Evolutionary conservation across 2,329 filamentous ascomycete species (phyloP).

Genomic region (Tolypocladium tropicale): DNA sequence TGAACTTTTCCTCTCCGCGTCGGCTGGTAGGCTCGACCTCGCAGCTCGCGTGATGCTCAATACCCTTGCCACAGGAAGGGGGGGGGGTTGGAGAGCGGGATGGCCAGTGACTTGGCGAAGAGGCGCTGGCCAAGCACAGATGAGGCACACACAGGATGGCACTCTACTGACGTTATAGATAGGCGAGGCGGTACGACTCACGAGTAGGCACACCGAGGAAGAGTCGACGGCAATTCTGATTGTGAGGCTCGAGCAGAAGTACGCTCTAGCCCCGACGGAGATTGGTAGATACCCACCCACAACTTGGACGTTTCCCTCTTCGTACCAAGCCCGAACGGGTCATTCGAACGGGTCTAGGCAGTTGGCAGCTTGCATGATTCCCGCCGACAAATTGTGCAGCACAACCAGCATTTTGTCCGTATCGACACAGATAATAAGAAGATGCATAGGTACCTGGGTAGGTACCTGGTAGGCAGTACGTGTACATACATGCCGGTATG

Average conservation of each 20-base stretch:
- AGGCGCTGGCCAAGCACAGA: background rate
- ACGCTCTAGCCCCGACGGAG: background rate
- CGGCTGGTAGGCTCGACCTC: background rate
- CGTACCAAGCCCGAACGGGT: background rate
- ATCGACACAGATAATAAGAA: too few species aligned
- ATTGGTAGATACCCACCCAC: background rate
- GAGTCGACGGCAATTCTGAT: background rate
- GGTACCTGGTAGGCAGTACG: too few species aligned
- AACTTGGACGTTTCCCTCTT: too few species aligned
- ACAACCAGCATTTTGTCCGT: too few species aligned
- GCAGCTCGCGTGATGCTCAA: background rate
- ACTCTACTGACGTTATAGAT: background rate
- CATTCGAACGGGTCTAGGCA: background rate
- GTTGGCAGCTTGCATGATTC: too few species aligned
- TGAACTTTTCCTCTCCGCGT: background rate
- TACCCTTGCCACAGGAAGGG: background rate
- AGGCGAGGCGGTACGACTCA: background rate
- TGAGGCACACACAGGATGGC: background rate
- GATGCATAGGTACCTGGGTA: too few species aligned
- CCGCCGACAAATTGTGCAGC: too few species aligned
- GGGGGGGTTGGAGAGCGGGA: background rate
- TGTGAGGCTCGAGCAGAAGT: background rate
- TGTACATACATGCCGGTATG: too few species aligned
- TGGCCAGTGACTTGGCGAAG: background rate
- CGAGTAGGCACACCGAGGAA: background rate